phyloP scores from a whole-genome alignment of 2,329 filamentous ascomycete genomes.

The Verruconis gallopava region DNA sequence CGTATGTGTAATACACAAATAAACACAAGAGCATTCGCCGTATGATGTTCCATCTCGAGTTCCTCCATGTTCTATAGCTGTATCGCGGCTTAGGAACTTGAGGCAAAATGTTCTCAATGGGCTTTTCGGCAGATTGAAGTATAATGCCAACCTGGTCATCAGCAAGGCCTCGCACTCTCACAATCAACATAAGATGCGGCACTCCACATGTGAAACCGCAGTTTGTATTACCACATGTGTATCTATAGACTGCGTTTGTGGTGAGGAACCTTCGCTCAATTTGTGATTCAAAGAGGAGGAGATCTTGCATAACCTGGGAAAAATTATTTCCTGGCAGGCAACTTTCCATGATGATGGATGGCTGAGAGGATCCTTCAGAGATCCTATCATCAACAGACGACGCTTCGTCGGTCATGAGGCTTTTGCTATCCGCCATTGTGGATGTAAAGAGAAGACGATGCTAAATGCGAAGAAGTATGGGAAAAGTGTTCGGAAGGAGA shows the following conservation, averaged over 20 bases:
- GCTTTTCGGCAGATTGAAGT: slow-evolving; percentile 7
- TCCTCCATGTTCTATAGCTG: slow-evolving; percentile 1
- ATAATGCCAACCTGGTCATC: slow-evolving; percentile 12
- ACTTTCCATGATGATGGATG: slow-evolving; percentile 11
- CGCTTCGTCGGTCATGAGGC: slow-evolving; percentile 11
- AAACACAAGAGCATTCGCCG: neutral
- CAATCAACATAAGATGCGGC: slow-evolving; percentile 11
- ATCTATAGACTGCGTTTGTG: slow-evolving; percentile 13
- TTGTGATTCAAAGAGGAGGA: slow-evolving; percentile 13
- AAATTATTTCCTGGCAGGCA: slow-evolving; percentile 13
- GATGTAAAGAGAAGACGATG: slow-evolving; percentile 13
- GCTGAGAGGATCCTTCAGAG: slow-evolving; percentile 11
- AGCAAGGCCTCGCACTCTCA: slow-evolving; percentile 12
- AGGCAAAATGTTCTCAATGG: slow-evolving; percentile 10
- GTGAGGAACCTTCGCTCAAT: slow-evolving; percentile 12
- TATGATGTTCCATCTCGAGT: neutral
- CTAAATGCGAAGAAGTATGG: slow-evolving; percentile 11
- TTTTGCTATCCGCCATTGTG: slow-evolving; percentile 12
- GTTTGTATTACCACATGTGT: slow-evolving; percentile 11
- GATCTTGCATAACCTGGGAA: slow-evolving; percentile 12
- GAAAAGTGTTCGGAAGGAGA: neutral
- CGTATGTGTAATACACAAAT: neutral
- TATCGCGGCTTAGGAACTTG: neutral
- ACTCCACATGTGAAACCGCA: slow-evolving; percentile 11
- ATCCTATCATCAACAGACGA: slow-evolving; percentile 12